Base-by-base conservation (phyloP, 139 green algal species). In the Micractinium sp. region DNA sequence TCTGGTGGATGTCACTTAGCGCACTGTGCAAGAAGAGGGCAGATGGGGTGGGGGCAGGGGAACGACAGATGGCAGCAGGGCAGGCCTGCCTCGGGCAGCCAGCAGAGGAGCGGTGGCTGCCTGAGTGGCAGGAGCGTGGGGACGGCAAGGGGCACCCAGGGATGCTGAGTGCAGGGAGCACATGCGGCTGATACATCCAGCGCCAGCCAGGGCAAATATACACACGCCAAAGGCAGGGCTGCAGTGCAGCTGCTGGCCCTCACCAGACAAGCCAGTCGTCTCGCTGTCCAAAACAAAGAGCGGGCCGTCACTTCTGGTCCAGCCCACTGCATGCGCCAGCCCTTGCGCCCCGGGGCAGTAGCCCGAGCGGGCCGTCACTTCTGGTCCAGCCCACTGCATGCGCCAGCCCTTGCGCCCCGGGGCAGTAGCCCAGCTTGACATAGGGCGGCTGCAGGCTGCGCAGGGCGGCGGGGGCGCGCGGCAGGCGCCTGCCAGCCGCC, bases 251-350 rank as follows among this genome's bases (percentile, higher is more conserved):
- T 29, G 47, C 3, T 29, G 22, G 35, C 14, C 14, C 71, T 61
- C 71, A 88, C 85, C 33, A 2, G 71, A 74, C 19, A 88, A 33
- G 23, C 85, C 85, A 5, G 85, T 88, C 3, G 85, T 88, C n/a
- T 88, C 85, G 31, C 35, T 56, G 38, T 88, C 85, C 71, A 88
- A 23, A 33, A 88, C 85, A 61, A 88, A 82, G 12, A 83, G 29
- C 9, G 31, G 20, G 53, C 73, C 85, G 47, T 33, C 41, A 22
- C 73, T 38, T 41, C 16, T 39, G 1, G 31, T 0, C 31, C 47
- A 76, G 7, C 47, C 47, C 47, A 83, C 23, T 22, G 3, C 41
- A 4, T 19, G 33, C 13, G 71, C 41, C 22, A 82, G 9, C 16
- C 71, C 73, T 3, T 29, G 56, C 1, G 73, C 73, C 7, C 31